Conservation (phyloP, 306 rosid genomes). For the Malus domestica region DNA sequence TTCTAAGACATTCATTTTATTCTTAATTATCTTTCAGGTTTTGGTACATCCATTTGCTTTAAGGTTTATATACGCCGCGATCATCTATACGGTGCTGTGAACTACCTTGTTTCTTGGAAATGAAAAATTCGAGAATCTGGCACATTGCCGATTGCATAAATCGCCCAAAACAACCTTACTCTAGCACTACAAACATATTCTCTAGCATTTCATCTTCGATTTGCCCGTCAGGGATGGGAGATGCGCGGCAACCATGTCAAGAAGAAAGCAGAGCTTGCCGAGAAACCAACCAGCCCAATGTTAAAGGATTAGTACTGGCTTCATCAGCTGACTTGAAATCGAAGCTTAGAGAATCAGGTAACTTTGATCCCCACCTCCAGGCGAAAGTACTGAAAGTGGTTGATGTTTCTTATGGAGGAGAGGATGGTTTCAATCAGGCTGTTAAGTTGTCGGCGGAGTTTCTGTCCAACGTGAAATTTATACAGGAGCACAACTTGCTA, state of each 20-base stretch:
- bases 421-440: constrained; percentile 48
- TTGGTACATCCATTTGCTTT: too few relatives aligned
- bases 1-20: too few relatives aligned
- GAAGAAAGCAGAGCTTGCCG: too few relatives aligned
- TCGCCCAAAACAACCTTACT: not conserved
- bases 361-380: constrained; percentile 48
- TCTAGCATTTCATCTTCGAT: too few relatives aligned
- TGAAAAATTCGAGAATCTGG: not conserved
- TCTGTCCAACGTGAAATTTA: constrained; percentile 45
- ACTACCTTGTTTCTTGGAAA: not conserved
- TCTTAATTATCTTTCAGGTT: too few relatives aligned
- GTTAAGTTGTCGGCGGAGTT: constrained; percentile 38
- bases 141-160: not conserved
- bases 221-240: too few relatives aligned
- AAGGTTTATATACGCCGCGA: too few relatives aligned
- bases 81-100: not conserved
- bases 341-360: constrained; percentile 51
- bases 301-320: constrained; percentile 50
- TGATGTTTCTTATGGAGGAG: constrained; percentile 51
- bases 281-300: constrained; percentile 45
- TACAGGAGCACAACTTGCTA: constrained; percentile 50
- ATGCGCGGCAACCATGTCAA: too few relatives aligned
- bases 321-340: constrained; percentile 61
- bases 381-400: constrained; percentile 45
- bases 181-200: not conserved